phyloP scores from a whole-genome alignment of 495 filamentous ascomycete genomes.

The Aspergillus sparsus region DNA sequence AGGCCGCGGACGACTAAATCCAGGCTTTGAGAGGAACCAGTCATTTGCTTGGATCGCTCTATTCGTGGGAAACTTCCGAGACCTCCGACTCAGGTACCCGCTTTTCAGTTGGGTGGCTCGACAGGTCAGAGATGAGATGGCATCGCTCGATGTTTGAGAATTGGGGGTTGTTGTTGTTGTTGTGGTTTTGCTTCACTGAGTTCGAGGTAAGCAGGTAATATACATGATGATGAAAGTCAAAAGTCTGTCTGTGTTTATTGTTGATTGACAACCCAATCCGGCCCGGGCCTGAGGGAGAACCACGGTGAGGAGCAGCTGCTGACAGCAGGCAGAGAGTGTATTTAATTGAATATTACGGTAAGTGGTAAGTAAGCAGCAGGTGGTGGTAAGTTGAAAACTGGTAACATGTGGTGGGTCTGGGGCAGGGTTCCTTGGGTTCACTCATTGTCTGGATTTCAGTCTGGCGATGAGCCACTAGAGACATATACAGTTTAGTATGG shows the following conservation, averaged over 20 bases:
- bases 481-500: conserved; percentile 4
- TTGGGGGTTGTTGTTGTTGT: too few species aligned
- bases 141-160: not conserved
- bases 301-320: not conserved
- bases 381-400: too few species aligned
- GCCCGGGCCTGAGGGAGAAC: not conserved
- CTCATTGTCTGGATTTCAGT: conserved; percentile 2
- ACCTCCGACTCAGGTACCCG: conserved; percentile 8
- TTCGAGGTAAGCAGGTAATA: too few species aligned
- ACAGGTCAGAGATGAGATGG: conserved; percentile 21
- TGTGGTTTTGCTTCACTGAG: too few species aligned
- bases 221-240: too few species aligned
- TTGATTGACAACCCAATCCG: too few species aligned
- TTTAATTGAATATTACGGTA: too few species aligned
- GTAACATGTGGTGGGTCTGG: conserved; percentile 10
- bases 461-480: conserved; percentile 6
- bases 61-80: conserved; percentile 7
- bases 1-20: conserved; percentile 2
- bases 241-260: too few species aligned
- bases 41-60: conserved; percentile 3
- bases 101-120: conserved; percentile 6
- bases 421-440: conserved; percentile 11
- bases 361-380: too few species aligned
- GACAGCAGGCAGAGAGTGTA: too few species aligned
- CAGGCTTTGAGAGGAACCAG: conserved; percentile 13